Evolutionary conservation across 768 basidiomycete genomes (phyloP), one percentile per base, ranked within the genome.

Genomic region (Lactarius akahatsu): DNA sequence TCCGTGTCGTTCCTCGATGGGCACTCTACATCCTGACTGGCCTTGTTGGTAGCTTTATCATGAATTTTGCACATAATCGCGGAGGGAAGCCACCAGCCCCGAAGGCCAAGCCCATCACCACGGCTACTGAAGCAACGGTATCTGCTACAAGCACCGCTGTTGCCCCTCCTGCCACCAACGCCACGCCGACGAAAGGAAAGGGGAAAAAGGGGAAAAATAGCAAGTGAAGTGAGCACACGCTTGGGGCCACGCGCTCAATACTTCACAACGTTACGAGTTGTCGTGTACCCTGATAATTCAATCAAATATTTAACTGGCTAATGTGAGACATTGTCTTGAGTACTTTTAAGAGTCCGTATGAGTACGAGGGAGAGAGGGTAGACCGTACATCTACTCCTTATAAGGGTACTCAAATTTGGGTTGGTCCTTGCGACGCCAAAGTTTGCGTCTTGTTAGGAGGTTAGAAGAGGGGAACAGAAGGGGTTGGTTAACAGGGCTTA

Each of bases 351-450:
- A 61, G 13, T 30, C 30, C 40, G 57, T 36, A 32, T 30, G 45
- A 30, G n/a, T 26, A 11, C 23, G 4, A 10, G 30, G 32, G 18
- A 41, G 6, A 32, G 5, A 38, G 41, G 30, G 23, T 28, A 40
- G 43, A 32, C 23, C n/a, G 9, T 13, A 38, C 28, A n/a, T 50
- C 59, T 65, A 81, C 77, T 97, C 96, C 74, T 90, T 89, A 78
- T 86, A 96, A 2, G 96, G 96, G 77, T 96, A 98, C 9, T 86
- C 84, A 54, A 97, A 89, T 78, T 91, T 90, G 52, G 86, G 85
- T 73, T 90, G 87, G 74, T 94, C 92, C 74, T 89, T 94, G 59
- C 92, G 86, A 66, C 92, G 85, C 92, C 92, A 94, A 26, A 94
- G 82, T 80, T 96, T 97, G 75, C 87, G 90, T 86, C 94, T 96